A percentile compares a stretch with the other conserved stretches of the same genome.
Conservation (phyloP, 2,329 filamentous ascomycete species). For the Sclerotinia borealis region DNA sequence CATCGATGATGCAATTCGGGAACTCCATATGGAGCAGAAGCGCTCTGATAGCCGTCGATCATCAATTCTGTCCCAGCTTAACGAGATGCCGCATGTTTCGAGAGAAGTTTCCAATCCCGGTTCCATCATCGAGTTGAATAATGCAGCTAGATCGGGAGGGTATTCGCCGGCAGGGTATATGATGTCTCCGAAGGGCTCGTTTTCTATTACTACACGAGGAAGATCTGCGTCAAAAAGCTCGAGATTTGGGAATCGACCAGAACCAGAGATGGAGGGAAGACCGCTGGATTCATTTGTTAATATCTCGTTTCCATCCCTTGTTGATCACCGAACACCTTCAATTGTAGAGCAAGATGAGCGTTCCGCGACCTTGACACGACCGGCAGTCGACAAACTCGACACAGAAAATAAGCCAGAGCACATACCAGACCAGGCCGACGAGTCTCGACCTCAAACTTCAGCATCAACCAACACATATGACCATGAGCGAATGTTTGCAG, state of each 20-base stretch:
- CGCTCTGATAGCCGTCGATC: conserved; percentile 61
- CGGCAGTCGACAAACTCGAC: conserved; percentile 19
- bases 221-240: conserved; percentile 51
- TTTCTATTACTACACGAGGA: conserved; percentile 40
- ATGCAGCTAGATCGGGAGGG: conserved; percentile 58
- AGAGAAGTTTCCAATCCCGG: conserved; percentile 44
- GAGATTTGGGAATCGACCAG: conserved; percentile 29
- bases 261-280: conserved; percentile 32
- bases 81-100: conserved; percentile 20
- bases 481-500: conserved; percentile 63
- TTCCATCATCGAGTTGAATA: conserved; percentile 67
- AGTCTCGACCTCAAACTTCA: conserved; percentile 22
- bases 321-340: conserved; percentile 19
- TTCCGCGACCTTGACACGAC: conserved; percentile 23
- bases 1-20: conserved; percentile 71
- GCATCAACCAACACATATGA: conserved; percentile 47
- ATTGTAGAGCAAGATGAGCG: conserved; percentile 28
- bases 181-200: conserved; percentile 59
- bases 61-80: conserved; percentile 47
- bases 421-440: conserved; percentile 15
- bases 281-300: conserved; percentile 32
- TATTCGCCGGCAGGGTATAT: conserved; percentile 64
- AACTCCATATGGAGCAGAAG: conserved; percentile 66
- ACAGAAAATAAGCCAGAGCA: conserved; percentile 12
- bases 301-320: conserved; percentile 20